Base-by-base conservation (phyloP, 306 rosid species). In the Myrica gale region DNA sequence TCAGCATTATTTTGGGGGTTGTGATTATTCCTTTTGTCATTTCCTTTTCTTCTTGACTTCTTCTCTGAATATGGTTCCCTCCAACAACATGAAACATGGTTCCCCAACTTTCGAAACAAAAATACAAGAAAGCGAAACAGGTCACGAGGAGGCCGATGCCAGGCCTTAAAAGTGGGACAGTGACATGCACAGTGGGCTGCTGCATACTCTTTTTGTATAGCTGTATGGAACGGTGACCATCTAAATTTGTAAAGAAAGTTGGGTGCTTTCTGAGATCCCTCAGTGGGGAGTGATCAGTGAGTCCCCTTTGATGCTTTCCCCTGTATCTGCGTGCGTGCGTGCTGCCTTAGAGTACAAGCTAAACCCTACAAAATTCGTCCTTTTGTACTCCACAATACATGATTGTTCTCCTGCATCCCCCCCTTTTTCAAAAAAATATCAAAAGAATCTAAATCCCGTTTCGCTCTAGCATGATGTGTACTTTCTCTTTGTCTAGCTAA, bases 171-270 rank as follows among this genome's bases (percentile, higher is more conserved):
- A 73, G 57, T 51, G 37, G 37, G 37, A 2, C 37, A 2, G 32
- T 26, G 32, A 57, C 32, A 43, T 15, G 78, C 46, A 57, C 63
- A 71, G 51, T 5, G 23, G 37, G 37, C 8, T 79, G 19, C 16
- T 51, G 85, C 60, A 63, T n/a, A 66, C 48, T 5, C 65, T 21
- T 75, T 75, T 53, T 62, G 72, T 71, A 72, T 56, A 57, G 74
- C 85, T 79, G 66, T 69, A 83, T 78, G 77, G 65, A 88, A 86
- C 76, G 50, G 69, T 57, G 67, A 61, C 84, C 90, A 84, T 82
- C 82, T 63, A 83, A 63, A 82, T 78, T 71, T 76, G 79, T 57
- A 52, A 80, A 84, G 70, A 68, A 43, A 57, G 37, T 32, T 32
- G 37, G 62, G 17, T 13, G 75, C 77, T 83, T 85, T 74, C 51